Percentiles rank a stretch among this genome's conserved stretches.
phyloP scores from a whole-genome alignment of 179 eudicot genomes.

The Silene coronaria region DNA sequence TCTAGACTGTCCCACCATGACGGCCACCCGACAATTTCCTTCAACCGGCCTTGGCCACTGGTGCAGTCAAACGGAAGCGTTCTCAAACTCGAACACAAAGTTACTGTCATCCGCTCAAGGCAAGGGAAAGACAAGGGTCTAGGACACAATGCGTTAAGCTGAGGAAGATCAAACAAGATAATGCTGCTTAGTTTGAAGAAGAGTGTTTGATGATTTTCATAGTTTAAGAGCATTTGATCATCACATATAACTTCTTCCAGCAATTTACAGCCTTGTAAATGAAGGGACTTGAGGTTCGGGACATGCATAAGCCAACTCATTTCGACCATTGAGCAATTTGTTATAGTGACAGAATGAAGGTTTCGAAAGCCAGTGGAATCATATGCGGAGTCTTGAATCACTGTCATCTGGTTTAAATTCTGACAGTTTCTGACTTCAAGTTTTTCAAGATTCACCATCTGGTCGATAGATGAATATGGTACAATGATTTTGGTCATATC shows the following conservation, averaged over 20 bases:
- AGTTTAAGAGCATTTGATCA: conserved; percentile 1
- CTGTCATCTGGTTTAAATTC: conserved; percentile 3
- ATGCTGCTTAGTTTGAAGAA: conserved; percentile 16
- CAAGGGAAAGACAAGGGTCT: conserved; percentile 18
- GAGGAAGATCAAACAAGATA: conserved; percentile 24
- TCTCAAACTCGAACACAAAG: conserved; percentile 20
- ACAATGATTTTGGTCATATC: conserved; percentile 9
- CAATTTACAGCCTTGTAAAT: conserved; percentile 22
- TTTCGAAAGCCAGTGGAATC: conserved; percentile 11
- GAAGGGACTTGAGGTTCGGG: conserved; percentile 22
- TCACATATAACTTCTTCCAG: conserved; percentile 18
- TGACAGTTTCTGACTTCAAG: conserved; percentile 22
- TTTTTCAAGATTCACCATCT: conserved; percentile 22
- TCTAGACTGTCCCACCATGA: conserved; percentile 23
- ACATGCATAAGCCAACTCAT: conserved; percentile 22
- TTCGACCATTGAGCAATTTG: conserved; percentile 20
- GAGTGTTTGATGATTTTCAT: conserved; percentile 11
- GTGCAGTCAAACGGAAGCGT: conserved; percentile 16
- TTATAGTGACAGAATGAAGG: conserved; percentile 22
- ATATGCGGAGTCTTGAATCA: not conserved
- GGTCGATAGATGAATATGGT: conserved; percentile 11
- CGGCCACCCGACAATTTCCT: conserved; percentile 24
- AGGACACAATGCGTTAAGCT: conserved; percentile 12
- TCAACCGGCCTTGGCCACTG: conserved; percentile 13
- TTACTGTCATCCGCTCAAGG: conserved; percentile 22